Percentiles rank a stretch among this genome's conserved stretches.
Evolutionary conservation across 331 rosid genomes (phyloP).

Genomic region (Rosa hybrid): DNA sequence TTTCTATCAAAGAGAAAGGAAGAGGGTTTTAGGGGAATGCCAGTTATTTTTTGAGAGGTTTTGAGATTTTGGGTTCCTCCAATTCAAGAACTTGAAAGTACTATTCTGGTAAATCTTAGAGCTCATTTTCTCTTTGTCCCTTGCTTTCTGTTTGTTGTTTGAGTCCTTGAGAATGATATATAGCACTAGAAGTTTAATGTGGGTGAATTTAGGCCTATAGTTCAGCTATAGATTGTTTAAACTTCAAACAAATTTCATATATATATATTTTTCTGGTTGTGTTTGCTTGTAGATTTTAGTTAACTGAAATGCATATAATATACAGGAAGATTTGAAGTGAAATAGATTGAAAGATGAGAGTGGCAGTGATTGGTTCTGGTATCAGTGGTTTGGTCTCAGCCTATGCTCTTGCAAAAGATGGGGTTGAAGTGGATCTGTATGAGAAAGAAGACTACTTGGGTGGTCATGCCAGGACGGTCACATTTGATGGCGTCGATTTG

Average conservation of each 20-base stretch:
- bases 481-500: constrained; percentile 58
- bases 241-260: neutral
- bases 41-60: neutral
- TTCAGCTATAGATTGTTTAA: neutral
- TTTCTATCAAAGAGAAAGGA: neutral
- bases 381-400: constrained; percentile 82
- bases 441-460: constrained; percentile 76
- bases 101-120: neutral
- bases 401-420: constrained; percentile 53
- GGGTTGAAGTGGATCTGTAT: constrained; percentile 56
- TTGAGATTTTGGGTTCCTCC: neutral
- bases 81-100: neutral
- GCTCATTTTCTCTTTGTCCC: neutral
- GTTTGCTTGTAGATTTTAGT: constrained; percentile 2
- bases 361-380: constrained; percentile 80
- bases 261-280: neutral
- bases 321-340: neutral
- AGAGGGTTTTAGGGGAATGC: neutral
- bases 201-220: neutral
- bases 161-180: neutral
- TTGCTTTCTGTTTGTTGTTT: neutral
- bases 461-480: constrained; percentile 81
- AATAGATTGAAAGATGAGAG: constrained; percentile 42
- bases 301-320: constrained; percentile 8
- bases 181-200: neutral